Evolutionary conservation across 2,329 filamentous ascomycete species (phyloP).

Genomic region (Calonectria leucothoes): DNA sequence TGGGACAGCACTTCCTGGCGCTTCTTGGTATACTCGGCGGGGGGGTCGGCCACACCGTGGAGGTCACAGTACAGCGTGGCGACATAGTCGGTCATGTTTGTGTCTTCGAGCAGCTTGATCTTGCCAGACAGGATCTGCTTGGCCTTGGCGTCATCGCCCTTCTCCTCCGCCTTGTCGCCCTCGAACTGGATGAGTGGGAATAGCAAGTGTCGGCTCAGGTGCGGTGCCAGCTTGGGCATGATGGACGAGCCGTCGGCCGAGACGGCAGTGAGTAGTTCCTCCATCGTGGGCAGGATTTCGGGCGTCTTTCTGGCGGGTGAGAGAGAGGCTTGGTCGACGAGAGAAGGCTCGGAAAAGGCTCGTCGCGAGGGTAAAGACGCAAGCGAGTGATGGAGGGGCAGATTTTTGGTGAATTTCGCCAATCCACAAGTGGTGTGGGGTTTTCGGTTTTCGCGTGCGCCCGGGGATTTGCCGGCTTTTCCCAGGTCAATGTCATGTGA

Average conservation of each 20-base stretch:
- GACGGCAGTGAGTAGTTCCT: conserved; percentile 62
- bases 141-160: conserved; percentile 67
- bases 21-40: conserved; percentile 89
- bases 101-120: conserved; percentile 93
- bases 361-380: conserved; percentile 40
- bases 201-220: conserved; percentile 95
- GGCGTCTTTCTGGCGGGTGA: conserved; percentile 13
- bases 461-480: conserved; percentile 49
- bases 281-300: conserved; percentile 47
- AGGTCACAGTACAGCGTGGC: conserved; percentile 92
- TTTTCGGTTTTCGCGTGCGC: conserved; percentile 45
- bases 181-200: conserved; percentile 97
- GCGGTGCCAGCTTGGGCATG: conserved; percentile 87
- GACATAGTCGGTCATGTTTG: conserved; percentile 99
- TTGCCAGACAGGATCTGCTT: conserved; percentile 85
- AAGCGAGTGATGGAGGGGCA: conserved; percentile 52
- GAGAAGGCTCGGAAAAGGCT: conserved; percentile 39
- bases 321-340: conserved; percentile 20
- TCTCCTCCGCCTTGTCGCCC: conserved; percentile 83
- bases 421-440: conserved; percentile 53
- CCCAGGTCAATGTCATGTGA: conserved; percentile 51
- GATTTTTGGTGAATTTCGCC: conserved; percentile 56
- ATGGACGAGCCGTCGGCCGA: conserved; percentile 79
- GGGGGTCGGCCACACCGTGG: conserved; percentile 80
- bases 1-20: conserved; percentile 87